Evolutionary conservation across 139 green algal genomes (phyloP).

Genomic region (Asterochloris sp.): DNA sequence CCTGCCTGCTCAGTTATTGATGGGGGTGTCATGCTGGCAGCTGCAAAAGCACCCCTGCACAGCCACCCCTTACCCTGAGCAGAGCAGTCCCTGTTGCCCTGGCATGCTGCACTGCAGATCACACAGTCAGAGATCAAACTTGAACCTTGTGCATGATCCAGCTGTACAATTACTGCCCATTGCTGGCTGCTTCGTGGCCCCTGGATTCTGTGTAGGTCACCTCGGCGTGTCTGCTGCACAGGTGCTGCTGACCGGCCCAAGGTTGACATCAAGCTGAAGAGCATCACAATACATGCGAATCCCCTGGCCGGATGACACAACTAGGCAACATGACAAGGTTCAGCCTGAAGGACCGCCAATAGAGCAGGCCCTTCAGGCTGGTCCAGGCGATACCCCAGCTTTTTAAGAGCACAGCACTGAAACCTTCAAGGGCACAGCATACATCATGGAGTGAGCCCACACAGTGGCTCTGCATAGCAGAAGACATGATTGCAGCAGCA

Average conservation of each 20-base stretch:
- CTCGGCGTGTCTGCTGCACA: not conserved
- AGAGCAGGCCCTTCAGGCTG: too few species aligned
- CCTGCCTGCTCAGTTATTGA: too few species aligned
- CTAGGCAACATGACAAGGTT: not conserved
- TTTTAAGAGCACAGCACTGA: not conserved
- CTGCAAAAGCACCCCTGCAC: too few species aligned
- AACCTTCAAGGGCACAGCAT: not conserved
- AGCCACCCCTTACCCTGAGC: too few species aligned
- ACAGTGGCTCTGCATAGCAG: too few species aligned
- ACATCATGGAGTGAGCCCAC: not conserved
- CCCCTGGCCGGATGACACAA: constrained; percentile 55
- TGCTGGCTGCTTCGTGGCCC: not conserved
- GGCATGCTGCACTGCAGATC: too few species aligned
- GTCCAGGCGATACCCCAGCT: not conserved
- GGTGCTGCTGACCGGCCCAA: constrained; percentile 58
- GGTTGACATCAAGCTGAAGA: constrained; percentile 76
- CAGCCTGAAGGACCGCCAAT: not conserved
- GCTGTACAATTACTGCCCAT: not conserved
- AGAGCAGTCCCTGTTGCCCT: too few species aligned
- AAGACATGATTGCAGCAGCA: too few species aligned
- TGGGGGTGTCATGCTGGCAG: too few species aligned
- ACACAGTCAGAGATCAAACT: not conserved
- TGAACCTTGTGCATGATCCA: not conserved
- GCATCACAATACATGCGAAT: constrained; percentile 86
- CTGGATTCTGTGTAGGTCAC: not conserved